Conservation (phyloP, 2,329 filamentous ascomycete species). For the Basipetospora sp. region DNA sequence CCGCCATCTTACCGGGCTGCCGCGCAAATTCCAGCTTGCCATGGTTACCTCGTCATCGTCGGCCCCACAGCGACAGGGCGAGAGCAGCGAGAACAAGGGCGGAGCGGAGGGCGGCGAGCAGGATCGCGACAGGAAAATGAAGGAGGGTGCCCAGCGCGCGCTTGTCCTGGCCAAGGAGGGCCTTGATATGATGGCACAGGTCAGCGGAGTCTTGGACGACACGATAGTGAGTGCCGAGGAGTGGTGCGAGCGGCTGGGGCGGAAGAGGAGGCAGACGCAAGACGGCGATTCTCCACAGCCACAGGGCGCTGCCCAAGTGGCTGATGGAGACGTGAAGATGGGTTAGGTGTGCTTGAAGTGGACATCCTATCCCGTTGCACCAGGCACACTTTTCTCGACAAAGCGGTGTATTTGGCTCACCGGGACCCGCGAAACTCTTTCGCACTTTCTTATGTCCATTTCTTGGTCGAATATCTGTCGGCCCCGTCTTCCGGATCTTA, state of each 20-base stretch:
- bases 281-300: conserved; percentile 7
- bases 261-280: conserved; percentile 10
- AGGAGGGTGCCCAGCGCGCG: conserved; percentile 57
- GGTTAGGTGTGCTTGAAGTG: conserved; percentile 8
- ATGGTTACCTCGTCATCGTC: conserved; percentile 25
- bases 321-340: conserved; percentile 17
- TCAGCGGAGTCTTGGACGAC: conserved; percentile 73
- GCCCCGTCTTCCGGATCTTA: too few relatives aligned
- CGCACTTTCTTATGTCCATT: too few relatives aligned
- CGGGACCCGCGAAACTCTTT: too few relatives aligned
- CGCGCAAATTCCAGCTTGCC: conserved; percentile 66
- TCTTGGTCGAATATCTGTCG: too few relatives aligned
- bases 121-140: conserved; percentile 26
- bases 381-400: too few relatives aligned
- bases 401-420: too few relatives aligned
- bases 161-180: conserved; percentile 79
- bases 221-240: conserved; percentile 82
- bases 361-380: too few relatives aligned
- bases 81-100: conserved; percentile 16
- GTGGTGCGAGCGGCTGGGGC: conserved; percentile 70
- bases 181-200: conserved; percentile 85
- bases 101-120: conserved; percentile 20
- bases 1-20: conserved; percentile 68
- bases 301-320: conserved; percentile 13
- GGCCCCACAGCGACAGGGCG: conserved; percentile 18